These are phyloP conservation scores for Pulveroboletus sp. DNA, from an alignment of 768 basidiomycete species.

Conservation along the genomic window DNA sequence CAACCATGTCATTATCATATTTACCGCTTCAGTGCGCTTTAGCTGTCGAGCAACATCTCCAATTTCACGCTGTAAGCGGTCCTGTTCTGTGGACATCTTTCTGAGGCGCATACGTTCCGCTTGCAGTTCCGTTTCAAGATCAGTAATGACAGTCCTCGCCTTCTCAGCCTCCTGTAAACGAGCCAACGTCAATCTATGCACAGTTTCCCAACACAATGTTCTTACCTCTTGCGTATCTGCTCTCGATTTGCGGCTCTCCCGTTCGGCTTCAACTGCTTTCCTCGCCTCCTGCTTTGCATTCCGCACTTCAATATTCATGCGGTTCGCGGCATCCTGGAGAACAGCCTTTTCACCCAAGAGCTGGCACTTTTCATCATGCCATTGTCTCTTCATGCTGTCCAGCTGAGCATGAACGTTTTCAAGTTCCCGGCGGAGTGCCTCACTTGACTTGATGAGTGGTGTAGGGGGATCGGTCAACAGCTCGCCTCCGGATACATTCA, in stretches of 20 bases:
- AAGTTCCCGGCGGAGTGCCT: slow-evolving; percentile 59
- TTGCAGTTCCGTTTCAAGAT: slow-evolving; percentile 70
- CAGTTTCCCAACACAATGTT: neutral
- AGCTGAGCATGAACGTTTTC: slow-evolving; percentile 62
- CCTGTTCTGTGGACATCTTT: slow-evolving; percentile 61
- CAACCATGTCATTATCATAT: neutral
- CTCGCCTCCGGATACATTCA: slow-evolving; percentile 47
- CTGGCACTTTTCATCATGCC: slow-evolving; percentile 64
- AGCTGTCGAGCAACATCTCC: slow-evolving; percentile 61
- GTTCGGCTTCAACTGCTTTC: slow-evolving; percentile 52
- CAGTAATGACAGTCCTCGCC: slow-evolving; percentile 61
- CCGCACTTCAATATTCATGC: slow-evolving; percentile 60
- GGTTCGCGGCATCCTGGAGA: slow-evolving; percentile 68
- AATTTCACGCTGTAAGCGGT: slow-evolving; percentile 60
- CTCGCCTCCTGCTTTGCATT: slow-evolving; percentile 56
- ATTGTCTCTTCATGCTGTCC: slow-evolving; percentile 60
- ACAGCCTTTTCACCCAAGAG: slow-evolving; percentile 69
- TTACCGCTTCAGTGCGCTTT: slow-evolving; percentile 68
- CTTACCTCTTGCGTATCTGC: slow-evolving; percentile 56
- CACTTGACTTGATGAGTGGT: slow-evolving; percentile 65
- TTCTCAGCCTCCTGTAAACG: slow-evolving; percentile 62
- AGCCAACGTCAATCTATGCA: neutral
- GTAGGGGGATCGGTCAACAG: slow-evolving; percentile 61
- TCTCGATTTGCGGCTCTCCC: slow-evolving; percentile 45
- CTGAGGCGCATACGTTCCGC: slow-evolving; percentile 67